Base-by-base conservation (phyloP, 176 grass and related monocot genomes). In the Carex kokanica region DNA sequence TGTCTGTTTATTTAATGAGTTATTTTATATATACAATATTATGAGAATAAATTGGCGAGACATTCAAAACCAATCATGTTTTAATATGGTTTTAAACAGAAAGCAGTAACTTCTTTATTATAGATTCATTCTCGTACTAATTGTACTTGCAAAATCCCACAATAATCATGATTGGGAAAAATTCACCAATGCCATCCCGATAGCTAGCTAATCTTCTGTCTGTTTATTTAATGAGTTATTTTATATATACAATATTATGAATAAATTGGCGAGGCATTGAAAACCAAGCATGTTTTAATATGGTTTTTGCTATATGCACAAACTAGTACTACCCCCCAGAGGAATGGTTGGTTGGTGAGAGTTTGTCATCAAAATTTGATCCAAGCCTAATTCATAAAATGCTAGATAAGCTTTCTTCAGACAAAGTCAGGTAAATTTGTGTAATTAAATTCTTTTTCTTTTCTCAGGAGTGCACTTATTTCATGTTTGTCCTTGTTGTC, bases 291-390 rank as follows among this genome's bases (percentile, higher is more conserved):
- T 59, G 16, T 45, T 63, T 81, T 62, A 80, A 74, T 25, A 13
- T 29, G 49, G 49, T 43, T 81, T 71, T 43, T 61, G 12, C 24
- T 82, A 65, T 53, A 17, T 82, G 60, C 29, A 31, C n/a, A 60
- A 80, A 80, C 36, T 86, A 98, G 95, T 47, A 90, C 65, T 98
- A 90, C 69, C 92, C 95, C 72, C 95, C 95, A 51, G 91, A 98
- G 78, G 91, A 98, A 87, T 98, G 95, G 95, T 74, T 98, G 24
- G 92, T 91, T 83, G 91, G 82, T 78, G 78, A 65, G 73, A 86
- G 85, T 62, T 84, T 93, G 59, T 89, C 87, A 9, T 93, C 89
- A 57, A 95, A 86, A 80, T 98, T 93, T 86, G 83, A 85, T 31
- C 90, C 90, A 80, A 64, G 63, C 56, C 88, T 85, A 84, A 98